A percentile compares a stretch with the other conserved stretches of the same genome.
Evolutionary conservation across 352 stramenopile genomes (phyloP).

Genomic region (Phytophthora boehmeriae): DNA sequence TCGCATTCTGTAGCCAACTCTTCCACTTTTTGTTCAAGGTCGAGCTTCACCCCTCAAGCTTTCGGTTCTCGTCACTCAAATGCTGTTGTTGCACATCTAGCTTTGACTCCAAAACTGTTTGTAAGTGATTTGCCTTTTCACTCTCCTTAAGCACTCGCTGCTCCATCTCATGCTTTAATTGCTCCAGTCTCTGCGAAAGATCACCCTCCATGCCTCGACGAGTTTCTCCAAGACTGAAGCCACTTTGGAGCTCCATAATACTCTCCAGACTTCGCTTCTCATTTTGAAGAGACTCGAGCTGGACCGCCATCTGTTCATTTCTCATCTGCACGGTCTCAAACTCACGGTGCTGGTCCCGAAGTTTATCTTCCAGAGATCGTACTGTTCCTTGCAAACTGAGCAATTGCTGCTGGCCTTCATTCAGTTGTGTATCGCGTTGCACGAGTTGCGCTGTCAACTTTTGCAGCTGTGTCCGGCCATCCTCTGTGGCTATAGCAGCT

Average conservation of each 20-base stretch:
- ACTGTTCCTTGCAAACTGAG: slow-evolving; percentile 35
- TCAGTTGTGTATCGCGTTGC: slow-evolving; percentile 56
- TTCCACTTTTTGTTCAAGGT: slow-evolving; percentile 34
- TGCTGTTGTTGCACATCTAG: slow-evolving; percentile 29
- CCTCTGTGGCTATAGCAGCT: slow-evolving; percentile 45
- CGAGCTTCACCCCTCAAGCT: slow-evolving; percentile 32
- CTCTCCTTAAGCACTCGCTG: slow-evolving; percentile 48
- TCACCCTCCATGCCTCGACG: slow-evolving; percentile 34
- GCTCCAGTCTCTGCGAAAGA: slow-evolving; percentile 50
- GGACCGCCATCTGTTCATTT: slow-evolving; percentile 35
- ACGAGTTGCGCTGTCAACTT: slow-evolving; percentile 41
- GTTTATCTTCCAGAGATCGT: slow-evolving; percentile 37
- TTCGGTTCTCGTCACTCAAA: slow-evolving; percentile 18
- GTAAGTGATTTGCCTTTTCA: slow-evolving; percentile 49
- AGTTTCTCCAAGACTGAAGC: slow-evolving; percentile 20
- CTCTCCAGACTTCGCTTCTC: slow-evolving; percentile 49
- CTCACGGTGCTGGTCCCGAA: slow-evolving; percentile 41
- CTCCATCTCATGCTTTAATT: slow-evolving; percentile 42
- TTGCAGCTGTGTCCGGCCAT: slow-evolving; percentile 49
- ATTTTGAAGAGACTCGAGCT: slow-evolving; percentile 42
- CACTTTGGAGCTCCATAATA: slow-evolving; percentile 20
- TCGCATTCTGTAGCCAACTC: slow-evolving; percentile 27
- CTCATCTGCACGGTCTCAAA: slow-evolving; percentile 35
- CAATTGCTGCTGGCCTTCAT: slow-evolving; percentile 48
- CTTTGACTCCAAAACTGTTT: slow-evolving; percentile 41